Conservation (phyloP, 768 basidiomycete genomes). For the Amanita jacksonii region DNA sequence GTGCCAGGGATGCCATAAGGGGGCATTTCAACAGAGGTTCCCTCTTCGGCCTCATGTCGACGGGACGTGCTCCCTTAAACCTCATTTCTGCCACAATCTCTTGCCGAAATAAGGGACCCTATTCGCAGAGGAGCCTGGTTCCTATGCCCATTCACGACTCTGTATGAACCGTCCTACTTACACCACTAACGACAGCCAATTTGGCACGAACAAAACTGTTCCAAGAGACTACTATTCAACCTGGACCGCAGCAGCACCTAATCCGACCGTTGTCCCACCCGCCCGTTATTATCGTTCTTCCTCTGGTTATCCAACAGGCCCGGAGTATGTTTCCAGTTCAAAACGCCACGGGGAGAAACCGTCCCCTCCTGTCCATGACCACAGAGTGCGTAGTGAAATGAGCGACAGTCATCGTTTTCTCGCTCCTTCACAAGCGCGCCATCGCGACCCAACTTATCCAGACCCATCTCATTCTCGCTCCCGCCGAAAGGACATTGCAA, state of each 20-base stretch:
- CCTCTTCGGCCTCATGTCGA: slow-evolving; percentile 55
- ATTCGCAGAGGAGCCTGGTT: slow-evolving; percentile 2
- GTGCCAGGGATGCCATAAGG: slow-evolving; percentile 13
- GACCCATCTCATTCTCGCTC: neutral
- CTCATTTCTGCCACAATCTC: slow-evolving; percentile 14
- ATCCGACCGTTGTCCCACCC: slow-evolving; percentile 19
- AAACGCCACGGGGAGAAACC: slow-evolving; percentile 20
- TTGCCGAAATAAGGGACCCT: neutral
- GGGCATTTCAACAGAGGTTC: slow-evolving; percentile 17
- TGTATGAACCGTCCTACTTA: slow-evolving; percentile 43
- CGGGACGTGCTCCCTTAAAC: slow-evolving; percentile 17
- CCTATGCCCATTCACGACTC: slow-evolving; percentile 4
- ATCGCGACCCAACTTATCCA: slow-evolving; percentile 3
- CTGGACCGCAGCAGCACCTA: slow-evolving; percentile 17
- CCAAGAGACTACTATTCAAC: slow-evolving; percentile 28
- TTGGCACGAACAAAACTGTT: slow-evolving; percentile 31
- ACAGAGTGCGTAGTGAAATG: slow-evolving; percentile 8
- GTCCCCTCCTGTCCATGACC: slow-evolving; percentile 21
- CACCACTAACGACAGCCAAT: slow-evolving; percentile 34
- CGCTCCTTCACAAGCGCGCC: neutral
- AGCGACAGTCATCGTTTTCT: slow-evolving; percentile 5
- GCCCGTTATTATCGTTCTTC: slow-evolving; percentile 17
- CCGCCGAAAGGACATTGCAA: neutral
- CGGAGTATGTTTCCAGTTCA: slow-evolving; percentile 13
- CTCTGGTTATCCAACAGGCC: slow-evolving; percentile 15